Evolutionary conservation across 225 moss, liverwort and hornwort species (phyloP).

Genomic region (Physcomitrium patens): DNA sequence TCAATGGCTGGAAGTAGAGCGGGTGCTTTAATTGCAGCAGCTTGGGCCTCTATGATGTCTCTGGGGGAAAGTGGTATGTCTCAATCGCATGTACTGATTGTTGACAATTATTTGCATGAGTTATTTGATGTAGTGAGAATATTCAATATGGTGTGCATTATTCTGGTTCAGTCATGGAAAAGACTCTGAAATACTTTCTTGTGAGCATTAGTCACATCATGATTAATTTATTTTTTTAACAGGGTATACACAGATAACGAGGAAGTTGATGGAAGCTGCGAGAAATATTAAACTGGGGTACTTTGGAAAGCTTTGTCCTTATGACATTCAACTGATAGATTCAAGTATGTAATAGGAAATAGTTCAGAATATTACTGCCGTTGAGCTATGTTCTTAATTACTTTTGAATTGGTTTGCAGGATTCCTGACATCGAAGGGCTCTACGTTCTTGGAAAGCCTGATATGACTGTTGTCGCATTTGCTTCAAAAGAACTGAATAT

Average conservation of each 20-base stretch:
- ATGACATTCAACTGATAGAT: background rate
- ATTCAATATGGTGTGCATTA: background rate
- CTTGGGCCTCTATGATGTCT: conserved; percentile 97
- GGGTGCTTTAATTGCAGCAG: conserved; percentile 92
- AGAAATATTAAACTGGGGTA: conserved; percentile 87
- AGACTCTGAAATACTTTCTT: background rate
- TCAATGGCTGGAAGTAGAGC: conserved; percentile 98
- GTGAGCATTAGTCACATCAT: too few species aligned
- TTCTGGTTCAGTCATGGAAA: conserved; percentile 3
- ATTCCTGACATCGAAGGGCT: conserved; percentile 71
- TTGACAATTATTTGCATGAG: background rate
- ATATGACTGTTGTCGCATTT: conserved; percentile 92
- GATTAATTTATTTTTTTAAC: background rate
- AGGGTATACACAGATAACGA: conserved; percentile 73
- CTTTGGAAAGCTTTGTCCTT: conserved; percentile 1
- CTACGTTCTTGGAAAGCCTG: conserved; percentile 85
- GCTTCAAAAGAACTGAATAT: conserved; percentile 82
- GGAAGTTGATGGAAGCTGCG: conserved; percentile 90
- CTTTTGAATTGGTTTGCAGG: conserved; percentile 40
- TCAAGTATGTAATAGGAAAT: background rate
- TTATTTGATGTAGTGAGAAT: conserved; percentile 16
- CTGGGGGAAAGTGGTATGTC: conserved; percentile 85
- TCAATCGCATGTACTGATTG: conserved; percentile 7
- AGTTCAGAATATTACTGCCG: background rate
- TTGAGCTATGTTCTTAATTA: conserved; percentile 18